phyloP scores from a whole-genome alignment of 208 protist genomes.

The Trypanosoma avium region DNA sequence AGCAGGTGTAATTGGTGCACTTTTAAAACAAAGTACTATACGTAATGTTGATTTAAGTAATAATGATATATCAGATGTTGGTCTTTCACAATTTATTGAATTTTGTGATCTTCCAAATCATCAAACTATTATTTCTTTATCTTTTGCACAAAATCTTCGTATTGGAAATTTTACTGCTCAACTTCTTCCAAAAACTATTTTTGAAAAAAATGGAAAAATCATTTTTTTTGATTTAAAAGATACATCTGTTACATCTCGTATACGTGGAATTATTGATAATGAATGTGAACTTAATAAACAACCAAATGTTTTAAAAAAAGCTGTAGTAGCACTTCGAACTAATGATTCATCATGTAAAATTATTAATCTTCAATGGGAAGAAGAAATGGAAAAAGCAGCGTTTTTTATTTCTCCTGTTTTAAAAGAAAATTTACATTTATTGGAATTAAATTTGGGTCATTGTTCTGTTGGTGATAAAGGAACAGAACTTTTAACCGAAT shows the following conservation, averaged over 20 bases:
- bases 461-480: constrained; percentile 63
- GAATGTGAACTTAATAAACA: constrained; percentile 83
- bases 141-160: constrained; percentile 55
- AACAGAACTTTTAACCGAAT: constrained; percentile 47
- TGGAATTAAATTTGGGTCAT: constrained; percentile 83
- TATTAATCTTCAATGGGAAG: constrained; percentile 85
- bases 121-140: constrained; percentile 39
- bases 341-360: constrained; percentile 40
- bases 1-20: constrained; percentile 36
- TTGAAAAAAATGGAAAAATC: constrained; percentile 65
- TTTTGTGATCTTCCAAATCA: constrained; percentile 45
- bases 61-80: constrained; percentile 47
- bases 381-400: constrained; percentile 46
- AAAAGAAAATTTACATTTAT: constrained; percentile 46
- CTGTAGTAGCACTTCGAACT: constrained; percentile 53
- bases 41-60: constrained; percentile 41
- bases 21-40: constrained; percentile 53
- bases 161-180: constrained; percentile 56
- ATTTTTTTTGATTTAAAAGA: constrained; percentile 49
- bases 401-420: constrained; percentile 63
- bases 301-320: constrained; percentile 57
- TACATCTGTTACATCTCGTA: constrained; percentile 55
- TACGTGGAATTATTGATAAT: constrained; percentile 37
- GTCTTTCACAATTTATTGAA: constrained; percentile 55
- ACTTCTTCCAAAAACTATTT: constrained; percentile 40